Evolutionary conservation across 257 asterid genomes (phyloP), one percentile per base, ranked within the genome.

Genomic region (Capsicum baccatum): DNA sequence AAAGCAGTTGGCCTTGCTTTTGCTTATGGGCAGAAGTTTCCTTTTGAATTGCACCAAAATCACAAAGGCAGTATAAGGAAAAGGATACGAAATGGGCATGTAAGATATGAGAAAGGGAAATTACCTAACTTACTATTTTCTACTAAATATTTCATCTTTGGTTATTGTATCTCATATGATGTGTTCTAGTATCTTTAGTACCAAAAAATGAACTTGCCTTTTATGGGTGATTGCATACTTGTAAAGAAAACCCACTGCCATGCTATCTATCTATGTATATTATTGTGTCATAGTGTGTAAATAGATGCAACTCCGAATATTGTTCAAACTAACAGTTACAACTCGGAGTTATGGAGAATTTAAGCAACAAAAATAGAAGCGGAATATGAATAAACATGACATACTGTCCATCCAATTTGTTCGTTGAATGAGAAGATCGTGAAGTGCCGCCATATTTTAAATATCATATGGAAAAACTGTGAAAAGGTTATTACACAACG

Each of bases 1-100:
- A 64, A 64, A 26, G 3, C 19, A 73, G 13, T 48, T 73, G 7
- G 80, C 60, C 44, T 50, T 50, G 21, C 15, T 8, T 52, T 76
- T 52, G 81, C 63, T 52, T 26, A 3, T 21, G 63, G 21, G 26
- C 63, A 50, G 21, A 76, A 52, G 26, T 52, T 50, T 21, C 60
- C 47, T 19, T 50, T 76, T 1, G 47, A 26, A 76, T 76, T 12
- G 6, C 63, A 52, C 48, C 4, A 54, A 12, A 52, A 19, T 8
- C 13, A 52, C 4, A 54, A 12, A 52, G 44, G 14, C 13, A 52
- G 5, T 15, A 8, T 8, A 52, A 0, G 81, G 81, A 26, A 76
- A 76, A 76, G 21, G 54, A 76, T 0, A 54, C 26, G 42, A 52
- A 76, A 76, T 76, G 81, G 81, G 80, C 80, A 50, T 74, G 19